These are phyloP conservation scores for Naegleria gruberi DNA, from an alignment of 208 protist genomes.

Conservation along the genomic window DNA sequence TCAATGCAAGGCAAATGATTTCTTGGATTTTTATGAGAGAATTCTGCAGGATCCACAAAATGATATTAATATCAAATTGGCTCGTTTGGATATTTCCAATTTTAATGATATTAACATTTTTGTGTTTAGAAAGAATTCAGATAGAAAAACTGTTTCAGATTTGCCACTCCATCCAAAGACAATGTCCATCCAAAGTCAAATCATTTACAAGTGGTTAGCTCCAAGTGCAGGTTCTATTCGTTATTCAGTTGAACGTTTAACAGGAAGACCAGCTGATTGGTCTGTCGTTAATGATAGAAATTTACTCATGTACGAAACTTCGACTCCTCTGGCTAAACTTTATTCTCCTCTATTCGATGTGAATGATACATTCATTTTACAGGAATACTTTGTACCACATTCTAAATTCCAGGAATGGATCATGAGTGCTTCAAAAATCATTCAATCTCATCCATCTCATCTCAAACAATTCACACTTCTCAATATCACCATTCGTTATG, in stretches of 20 bases:
- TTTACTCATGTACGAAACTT: slow-evolving; percentile 45
- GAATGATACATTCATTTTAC: slow-evolving; percentile 46
- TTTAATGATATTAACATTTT: slow-evolving; percentile 33
- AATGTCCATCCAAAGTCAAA: slow-evolving; percentile 26
- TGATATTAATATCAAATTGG: slow-evolving; percentile 43
- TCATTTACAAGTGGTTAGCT: slow-evolving; percentile 44
- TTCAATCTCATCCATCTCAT: too few species aligned
- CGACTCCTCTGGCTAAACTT: slow-evolving; percentile 37
- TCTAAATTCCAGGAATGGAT: slow-evolving; percentile 32
- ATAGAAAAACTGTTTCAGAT: background rate
- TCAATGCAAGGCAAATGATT: slow-evolving; percentile 19
- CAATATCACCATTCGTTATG: slow-evolving; percentile 47
- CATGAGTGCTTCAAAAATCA: too few species aligned
- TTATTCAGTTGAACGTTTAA: slow-evolving; percentile 35
- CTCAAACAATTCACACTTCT: slow-evolving; percentile 25
- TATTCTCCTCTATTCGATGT: slow-evolving; percentile 37
- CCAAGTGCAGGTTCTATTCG: slow-evolving; percentile 20
- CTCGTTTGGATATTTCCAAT: slow-evolving; percentile 37
- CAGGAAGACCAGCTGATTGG: slow-evolving; percentile 44
- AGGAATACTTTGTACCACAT: slow-evolving; percentile 49
- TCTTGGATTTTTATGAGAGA: slow-evolving; percentile 28
- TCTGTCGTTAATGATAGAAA: slow-evolving; percentile 39
- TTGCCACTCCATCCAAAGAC: slow-evolving; percentile 28
- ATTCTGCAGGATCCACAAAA: background rate
- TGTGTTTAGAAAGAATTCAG: slow-evolving; percentile 35